A percentile compares a stretch with the other conserved stretches of the same genome.
These are phyloP conservation scores for Alternaria triticimaculans DNA, from an alignment of 2,329 filamentous ascomycete species.

Conservation along the genomic window DNA sequence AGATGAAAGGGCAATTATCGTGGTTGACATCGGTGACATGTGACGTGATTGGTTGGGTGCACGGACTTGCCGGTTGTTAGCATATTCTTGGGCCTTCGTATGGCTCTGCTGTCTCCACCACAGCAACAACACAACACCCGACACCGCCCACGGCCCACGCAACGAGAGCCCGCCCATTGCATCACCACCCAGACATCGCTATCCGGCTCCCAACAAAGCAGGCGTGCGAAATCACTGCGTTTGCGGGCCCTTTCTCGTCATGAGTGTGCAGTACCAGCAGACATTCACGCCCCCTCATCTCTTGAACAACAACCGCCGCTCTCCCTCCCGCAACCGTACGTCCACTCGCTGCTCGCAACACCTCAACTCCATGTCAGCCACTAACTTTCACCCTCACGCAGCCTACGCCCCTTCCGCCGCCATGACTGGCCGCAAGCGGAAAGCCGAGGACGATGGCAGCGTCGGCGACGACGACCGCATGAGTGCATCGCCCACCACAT, in stretches of 20 bases:
- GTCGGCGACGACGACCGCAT: slow-evolving; percentile 77
- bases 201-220: slow-evolving; percentile 16
- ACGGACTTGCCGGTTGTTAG: slow-evolving; percentile 9
- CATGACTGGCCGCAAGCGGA: slow-evolving; percentile 75
- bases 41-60: slow-evolving; percentile 12
- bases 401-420: slow-evolving; percentile 47
- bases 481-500: slow-evolving; percentile 85
- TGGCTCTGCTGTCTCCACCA: slow-evolving; percentile 26
- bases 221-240: slow-evolving; percentile 19
- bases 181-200: not conserved
- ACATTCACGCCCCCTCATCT: slow-evolving; percentile 68
- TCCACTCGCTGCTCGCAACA: slow-evolving; percentile 16
- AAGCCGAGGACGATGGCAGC: slow-evolving; percentile 74
- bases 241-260: slow-evolving; percentile 47
- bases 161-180: slow-evolving; percentile 3
- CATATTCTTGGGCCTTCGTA: slow-evolving; percentile 14
- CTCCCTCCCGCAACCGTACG: slow-evolving; percentile 66
- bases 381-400: slow-evolving; percentile 23
- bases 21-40: slow-evolving; percentile 4
- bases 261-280: slow-evolving; percentile 66
- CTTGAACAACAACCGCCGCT: slow-evolving; percentile 62
- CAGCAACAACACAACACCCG: slow-evolving; percentile 27
- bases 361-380: slow-evolving; percentile 5
- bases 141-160: slow-evolving; percentile 15
- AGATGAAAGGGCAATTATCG: not conserved